Evolutionary conservation across 2,329 filamentous ascomycete species (phyloP), one percentile per base, ranked within the genome.

Genomic region (Cryphonectria japonica): DNA sequence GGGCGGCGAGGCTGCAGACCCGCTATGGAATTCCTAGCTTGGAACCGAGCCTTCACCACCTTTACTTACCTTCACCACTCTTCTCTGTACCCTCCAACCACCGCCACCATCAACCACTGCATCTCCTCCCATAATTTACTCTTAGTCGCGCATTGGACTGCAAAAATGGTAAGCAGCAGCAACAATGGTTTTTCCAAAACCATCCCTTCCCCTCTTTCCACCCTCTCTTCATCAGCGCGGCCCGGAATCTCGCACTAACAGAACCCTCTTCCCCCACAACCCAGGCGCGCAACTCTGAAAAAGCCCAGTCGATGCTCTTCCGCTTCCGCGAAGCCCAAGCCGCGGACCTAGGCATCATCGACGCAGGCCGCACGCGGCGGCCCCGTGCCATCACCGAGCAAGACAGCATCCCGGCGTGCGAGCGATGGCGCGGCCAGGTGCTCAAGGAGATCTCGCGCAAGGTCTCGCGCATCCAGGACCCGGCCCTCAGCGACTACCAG

Each of bases 231-330:
- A 37, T 9, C 6, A n/a, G 46, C 46, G 8, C 19, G 16, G 8
- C 46, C 3, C 34, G 19, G 22, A 16, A 34, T 16, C 29, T 60
- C 26, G 26, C 34, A 34, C 54, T 59, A 26, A 60, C 57, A 11
- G 37, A 13, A 13, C 13, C 22, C 32, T 39, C 59, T 19, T 14
- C 13, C 19, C 60, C n/a, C 37, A 22, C 57, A 46, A 16, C 41
- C 29, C 76, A 94, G 95, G 95, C 95, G 79, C 95, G 95, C 79
- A 98, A 98, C 83, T 95, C 93, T 62, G 95, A 98, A 88, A 99
- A 98, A 83, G 95, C 96, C 78, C 96, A 99, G 86, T 98, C 95
- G 64, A 99, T 99, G 95, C 95, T 99, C 82, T 99, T 98, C 86
- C 95, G 96, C 87, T 99, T 99, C 87, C 94, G 96, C 81, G 96